Evolutionary conservation across 2,329 filamentous ascomycete species (phyloP).

Genomic region (Penicillium sp.): DNA sequence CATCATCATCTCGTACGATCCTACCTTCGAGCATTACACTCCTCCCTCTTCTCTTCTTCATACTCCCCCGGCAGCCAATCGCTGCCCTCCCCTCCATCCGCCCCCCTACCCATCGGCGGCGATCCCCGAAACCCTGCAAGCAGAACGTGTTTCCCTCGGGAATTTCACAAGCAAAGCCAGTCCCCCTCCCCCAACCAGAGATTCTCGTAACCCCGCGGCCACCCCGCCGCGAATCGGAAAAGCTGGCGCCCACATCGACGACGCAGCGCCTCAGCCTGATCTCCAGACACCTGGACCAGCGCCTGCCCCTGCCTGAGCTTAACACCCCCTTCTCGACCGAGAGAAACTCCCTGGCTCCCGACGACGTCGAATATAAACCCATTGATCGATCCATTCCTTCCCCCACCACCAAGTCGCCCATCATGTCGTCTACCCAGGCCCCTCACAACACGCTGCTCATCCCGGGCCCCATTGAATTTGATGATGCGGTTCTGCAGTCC

Average conservation of each 20-base stretch:
- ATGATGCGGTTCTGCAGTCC: conserved; percentile 91
- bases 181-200: conserved; percentile 3
- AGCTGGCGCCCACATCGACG: conserved; percentile 53
- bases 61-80: conserved; percentile 18
- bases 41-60: conserved; percentile 8
- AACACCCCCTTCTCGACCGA: conserved; percentile 68
- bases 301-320: conserved; percentile 58
- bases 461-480: conserved; percentile 96
- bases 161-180: conserved; percentile 23
- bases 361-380: conserved; percentile 59
- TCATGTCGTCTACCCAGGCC: conserved; percentile 64
- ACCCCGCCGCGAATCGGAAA: conserved; percentile 43
- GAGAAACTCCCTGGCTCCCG: conserved; percentile 54
- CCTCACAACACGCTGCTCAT: conserved; percentile 80
- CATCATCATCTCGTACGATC: background rate
- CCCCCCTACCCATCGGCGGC: conserved; percentile 23
- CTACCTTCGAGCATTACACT: background rate
- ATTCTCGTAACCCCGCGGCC: conserved; percentile 34
- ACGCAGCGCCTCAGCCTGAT: conserved; percentile 61
- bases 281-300: conserved; percentile 62
- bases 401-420: conserved; percentile 34
- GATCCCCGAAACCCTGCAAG: conserved; percentile 28
- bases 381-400: conserved; percentile 37
- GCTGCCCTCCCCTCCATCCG: conserved; percentile 4
- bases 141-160: conserved; percentile 26